These are phyloP conservation scores for Calonectria pauciramosa DNA, from an alignment of 2,329 filamentous ascomycete species.

Conservation along the genomic window DNA sequence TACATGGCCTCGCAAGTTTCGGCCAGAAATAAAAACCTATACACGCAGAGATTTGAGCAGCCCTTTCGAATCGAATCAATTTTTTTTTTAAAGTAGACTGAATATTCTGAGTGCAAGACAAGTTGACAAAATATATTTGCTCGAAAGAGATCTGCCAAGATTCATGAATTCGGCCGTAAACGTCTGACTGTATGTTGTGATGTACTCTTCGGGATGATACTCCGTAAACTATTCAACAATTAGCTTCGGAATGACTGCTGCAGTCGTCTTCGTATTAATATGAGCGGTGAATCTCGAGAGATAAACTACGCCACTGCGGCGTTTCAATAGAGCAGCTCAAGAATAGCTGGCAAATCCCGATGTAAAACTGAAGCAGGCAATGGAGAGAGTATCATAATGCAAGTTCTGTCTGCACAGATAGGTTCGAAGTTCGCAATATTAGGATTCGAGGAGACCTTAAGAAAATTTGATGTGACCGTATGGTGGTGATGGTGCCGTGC, in stretches of 20 bases:
- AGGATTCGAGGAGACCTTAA: not conserved
- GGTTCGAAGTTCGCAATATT: not conserved
- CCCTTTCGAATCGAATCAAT: too few relatives aligned
- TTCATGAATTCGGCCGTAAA: not conserved
- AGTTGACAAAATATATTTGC: not conserved
- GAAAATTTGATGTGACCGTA: not conserved
- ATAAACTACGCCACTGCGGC: not conserved
- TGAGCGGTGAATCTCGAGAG: not conserved
- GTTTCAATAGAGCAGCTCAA: not conserved
- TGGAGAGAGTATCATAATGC: accelerated
- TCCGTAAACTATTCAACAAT: not conserved
- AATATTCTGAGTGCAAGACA: too few relatives aligned
- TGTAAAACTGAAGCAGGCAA: not conserved
- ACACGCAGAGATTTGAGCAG: too few relatives aligned
- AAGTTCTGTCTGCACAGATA: not conserved
- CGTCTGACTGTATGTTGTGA: not conserved
- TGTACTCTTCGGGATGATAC: not conserved
- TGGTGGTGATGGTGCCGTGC: not conserved
- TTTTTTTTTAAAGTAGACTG: too few relatives aligned
- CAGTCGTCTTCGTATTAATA: too few relatives aligned
- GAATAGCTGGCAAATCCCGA: not conserved
- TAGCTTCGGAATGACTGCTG: not conserved
- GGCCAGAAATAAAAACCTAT: too few relatives aligned
- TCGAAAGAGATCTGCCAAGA: not conserved
- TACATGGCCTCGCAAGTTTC: too few relatives aligned